These are phyloP conservation scores for Coleophoma cylindrospora DNA, from an alignment of 2,329 filamentous ascomycete species.

Conservation along the genomic window DNA sequence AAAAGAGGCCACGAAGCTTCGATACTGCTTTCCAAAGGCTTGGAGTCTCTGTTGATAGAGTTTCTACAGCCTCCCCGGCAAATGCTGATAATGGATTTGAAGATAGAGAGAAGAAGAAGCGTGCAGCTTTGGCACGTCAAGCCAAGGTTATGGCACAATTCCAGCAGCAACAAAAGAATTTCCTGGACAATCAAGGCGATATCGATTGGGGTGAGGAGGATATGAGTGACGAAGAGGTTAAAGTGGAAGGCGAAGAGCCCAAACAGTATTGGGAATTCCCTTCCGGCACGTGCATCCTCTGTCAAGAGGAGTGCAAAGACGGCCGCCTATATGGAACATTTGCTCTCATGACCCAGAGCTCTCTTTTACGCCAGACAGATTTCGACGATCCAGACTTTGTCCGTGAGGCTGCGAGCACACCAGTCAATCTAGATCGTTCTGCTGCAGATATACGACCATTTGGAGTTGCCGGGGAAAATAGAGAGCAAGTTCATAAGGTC, in stretches of 20 bases:
- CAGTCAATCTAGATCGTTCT: slow-evolving; percentile 76
- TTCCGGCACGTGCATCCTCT: slow-evolving; percentile 87
- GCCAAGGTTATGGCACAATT: slow-evolving; percentile 97
- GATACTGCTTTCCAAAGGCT: slow-evolving; percentile 59
- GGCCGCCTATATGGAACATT: slow-evolving; percentile 88
- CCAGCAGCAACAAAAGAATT: slow-evolving; percentile 94
- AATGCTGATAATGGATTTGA: slow-evolving; percentile 48
- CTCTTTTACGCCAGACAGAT: slow-evolving; percentile 81
- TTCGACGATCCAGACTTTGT: slow-evolving; percentile 78
- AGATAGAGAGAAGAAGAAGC: slow-evolving; percentile 80
- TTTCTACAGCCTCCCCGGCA: slow-evolving; percentile 80
- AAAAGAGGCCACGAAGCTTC: slow-evolving; percentile 73
- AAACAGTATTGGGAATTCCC: slow-evolving; percentile 87
- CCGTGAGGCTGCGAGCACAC: slow-evolving; percentile 73
- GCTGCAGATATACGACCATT: slow-evolving; percentile 82
- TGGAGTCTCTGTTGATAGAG: slow-evolving; percentile 68
- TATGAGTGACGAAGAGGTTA: slow-evolving; percentile 63
- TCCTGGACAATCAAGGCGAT: slow-evolving; percentile 81
- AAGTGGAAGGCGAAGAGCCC: slow-evolving; percentile 54
- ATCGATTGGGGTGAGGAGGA: slow-evolving; percentile 86
- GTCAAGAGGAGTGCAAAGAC: slow-evolving; percentile 93
- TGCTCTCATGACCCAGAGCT: slow-evolving; percentile 80
- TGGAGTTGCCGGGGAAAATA: slow-evolving; percentile 85
- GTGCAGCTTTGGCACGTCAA: slow-evolving; percentile 82
- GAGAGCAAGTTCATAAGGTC: slow-evolving; percentile 69